phyloP scores from a whole-genome alignment of 495 filamentous ascomycete species.

The Penicillium samsonianum region DNA sequence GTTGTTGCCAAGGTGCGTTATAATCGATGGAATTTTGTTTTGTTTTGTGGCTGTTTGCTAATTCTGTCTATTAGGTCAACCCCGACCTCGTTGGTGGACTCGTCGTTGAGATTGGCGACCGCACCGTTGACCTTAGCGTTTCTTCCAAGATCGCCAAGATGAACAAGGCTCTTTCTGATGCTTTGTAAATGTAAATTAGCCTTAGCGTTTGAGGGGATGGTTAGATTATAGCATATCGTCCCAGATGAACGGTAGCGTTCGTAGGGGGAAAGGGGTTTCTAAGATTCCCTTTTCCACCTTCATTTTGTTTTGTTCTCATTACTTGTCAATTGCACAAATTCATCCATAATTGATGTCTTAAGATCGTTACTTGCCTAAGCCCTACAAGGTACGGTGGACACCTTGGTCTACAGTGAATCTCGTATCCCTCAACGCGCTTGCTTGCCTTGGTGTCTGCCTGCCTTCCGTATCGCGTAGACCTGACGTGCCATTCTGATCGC shows the following conservation, averaged over 20 bases:
- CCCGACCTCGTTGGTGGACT: conserved; percentile 92
- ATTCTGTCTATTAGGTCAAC: conserved; percentile 64
- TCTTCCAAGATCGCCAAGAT: conserved; percentile 93
- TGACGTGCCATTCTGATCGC: background rate
- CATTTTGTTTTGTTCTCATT: conserved; percentile 34
- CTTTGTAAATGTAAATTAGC: conserved; percentile 72
- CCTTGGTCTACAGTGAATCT: background rate
- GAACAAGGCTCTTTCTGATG: conserved; percentile 97
- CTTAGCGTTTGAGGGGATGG: conserved; percentile 25
- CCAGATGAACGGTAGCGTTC: conserved; percentile 37
- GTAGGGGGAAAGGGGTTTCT: conserved; percentile 14
- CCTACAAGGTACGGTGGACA: background rate
- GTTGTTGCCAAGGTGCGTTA: conserved; percentile 78
- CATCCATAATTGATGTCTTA: background rate
- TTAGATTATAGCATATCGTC: conserved; percentile 30
- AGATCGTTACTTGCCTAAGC: background rate
- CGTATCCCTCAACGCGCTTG: background rate
- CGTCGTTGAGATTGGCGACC: conserved; percentile 94
- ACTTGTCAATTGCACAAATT: conserved; percentile 32
- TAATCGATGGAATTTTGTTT: background rate
- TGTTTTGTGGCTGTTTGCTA: background rate
- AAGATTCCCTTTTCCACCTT: conserved; percentile 17
- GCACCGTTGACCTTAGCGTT: conserved; percentile 96
- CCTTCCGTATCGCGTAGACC: background rate
- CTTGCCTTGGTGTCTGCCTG: background rate